phyloP scores from a whole-genome alignment of 2,329 filamentous ascomycete genomes.

The Penicillium aurantiogriseum region DNA sequence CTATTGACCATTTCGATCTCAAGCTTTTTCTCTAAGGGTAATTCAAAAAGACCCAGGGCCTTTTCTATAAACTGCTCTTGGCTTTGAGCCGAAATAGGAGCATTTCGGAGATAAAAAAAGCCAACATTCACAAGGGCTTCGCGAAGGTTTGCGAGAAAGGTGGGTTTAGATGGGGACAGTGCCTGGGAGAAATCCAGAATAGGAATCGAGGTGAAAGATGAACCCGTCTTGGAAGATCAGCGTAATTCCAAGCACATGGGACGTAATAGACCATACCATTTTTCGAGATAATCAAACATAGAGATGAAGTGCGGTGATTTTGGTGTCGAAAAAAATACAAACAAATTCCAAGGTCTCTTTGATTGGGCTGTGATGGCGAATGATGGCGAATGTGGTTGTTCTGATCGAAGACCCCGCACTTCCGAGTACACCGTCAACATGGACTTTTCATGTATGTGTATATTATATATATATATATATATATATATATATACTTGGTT shows the following conservation, averaged over 20 bases:
- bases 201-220: constrained; percentile 32
- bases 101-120: constrained; percentile 37
- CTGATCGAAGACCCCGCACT: background rate
- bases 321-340: no score
- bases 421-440: no score
- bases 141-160: constrained; percentile 31
- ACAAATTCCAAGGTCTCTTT: background rate
- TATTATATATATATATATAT: no score
- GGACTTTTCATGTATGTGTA: no score
- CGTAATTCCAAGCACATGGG: background rate
- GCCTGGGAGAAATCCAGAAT: constrained; percentile 32
- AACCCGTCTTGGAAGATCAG: background rate
- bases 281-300: background rate
- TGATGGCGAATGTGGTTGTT: background rate
- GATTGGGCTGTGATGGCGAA: constrained; percentile 2
- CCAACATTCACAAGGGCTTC: constrained; percentile 37
- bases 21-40: constrained; percentile 48
- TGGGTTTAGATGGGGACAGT: constrained; percentile 19
- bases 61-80: constrained; percentile 37
- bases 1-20: constrained; percentile 48
- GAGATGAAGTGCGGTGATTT: background rate
- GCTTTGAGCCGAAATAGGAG: constrained; percentile 23
- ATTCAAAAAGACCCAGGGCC: constrained; percentile 44
- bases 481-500: no score
- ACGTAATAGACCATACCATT: constrained; percentile 4